These are phyloP conservation scores for Myrica gale DNA, from an alignment of 306 rosid species.

Conservation along the genomic window DNA sequence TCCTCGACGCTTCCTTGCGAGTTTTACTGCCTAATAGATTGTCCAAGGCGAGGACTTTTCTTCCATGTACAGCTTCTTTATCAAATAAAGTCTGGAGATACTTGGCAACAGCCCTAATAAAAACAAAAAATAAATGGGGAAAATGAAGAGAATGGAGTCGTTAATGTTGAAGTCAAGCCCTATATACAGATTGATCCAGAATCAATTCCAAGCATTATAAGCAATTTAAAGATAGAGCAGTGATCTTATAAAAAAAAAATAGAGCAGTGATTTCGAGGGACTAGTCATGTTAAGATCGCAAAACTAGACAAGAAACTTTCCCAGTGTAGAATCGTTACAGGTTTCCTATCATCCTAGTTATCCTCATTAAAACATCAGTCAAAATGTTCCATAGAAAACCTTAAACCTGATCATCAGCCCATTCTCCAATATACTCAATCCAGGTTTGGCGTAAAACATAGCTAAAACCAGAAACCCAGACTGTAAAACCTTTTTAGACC, in stretches of 20 bases:
- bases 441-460: neutral
- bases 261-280: neutral
- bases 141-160: conserved; percentile 24
- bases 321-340: neutral
- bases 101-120: conserved; percentile 80
- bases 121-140: neutral
- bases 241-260: no score
- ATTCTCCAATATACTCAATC: neutral
- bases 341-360: neutral
- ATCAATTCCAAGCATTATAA: neutral
- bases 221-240: neutral
- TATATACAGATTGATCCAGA: neutral
- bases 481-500: neutral
- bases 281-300: neutral
- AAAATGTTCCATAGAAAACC: neutral
- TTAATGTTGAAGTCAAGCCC: conserved; percentile 10
- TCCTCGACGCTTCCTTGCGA: conserved; percentile 76
- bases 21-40: conserved; percentile 62
- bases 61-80: conserved; percentile 63
- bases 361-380: neutral
- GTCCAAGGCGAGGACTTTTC: conserved; percentile 68
- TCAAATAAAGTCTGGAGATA: conserved; percentile 85
- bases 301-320: neutral
- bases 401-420: neutral
- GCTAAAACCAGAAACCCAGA: conserved; percentile 8